Conservation (phyloP, 176 grass and related monocot genomes). For the Ananas comosus region DNA sequence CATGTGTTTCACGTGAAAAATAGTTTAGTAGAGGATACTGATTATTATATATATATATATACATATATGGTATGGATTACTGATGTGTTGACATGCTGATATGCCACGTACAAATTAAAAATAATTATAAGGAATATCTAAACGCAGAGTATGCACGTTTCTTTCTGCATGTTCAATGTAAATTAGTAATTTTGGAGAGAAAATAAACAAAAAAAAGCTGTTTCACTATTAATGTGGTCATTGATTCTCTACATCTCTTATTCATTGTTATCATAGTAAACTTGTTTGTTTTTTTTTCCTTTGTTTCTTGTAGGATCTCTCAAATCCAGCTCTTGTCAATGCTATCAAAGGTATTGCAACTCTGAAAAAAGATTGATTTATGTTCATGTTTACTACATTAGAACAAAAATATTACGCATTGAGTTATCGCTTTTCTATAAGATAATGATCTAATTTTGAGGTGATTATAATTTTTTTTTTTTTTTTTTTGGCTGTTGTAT, state of each 20-base stretch:
- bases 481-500: not conserved
- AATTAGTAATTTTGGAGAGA: no score
- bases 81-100: no score
- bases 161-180: no score
- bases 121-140: no score
- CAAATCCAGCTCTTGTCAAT: slow-evolving; percentile 36
- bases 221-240: not conserved
- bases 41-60: no score
- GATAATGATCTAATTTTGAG: not conserved
- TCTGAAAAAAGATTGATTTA: not conserved
- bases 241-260: not conserved
- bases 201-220: no score
- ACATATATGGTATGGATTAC: no score
- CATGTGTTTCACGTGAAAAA: no score
- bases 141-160: no score
- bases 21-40: no score
- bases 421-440: not conserved
- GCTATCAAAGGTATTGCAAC: slow-evolving; percentile 31
- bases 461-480: slow-evolving; percentile 3
- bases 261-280: not conserved
- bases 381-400: not conserved
- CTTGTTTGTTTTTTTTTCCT: not conserved
- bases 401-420: not conserved
- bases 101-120: no score
- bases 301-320: slow-evolving; percentile 35